Conservation (phyloP, 2,329 filamentous ascomycete species). For the Penicillium concentricum region DNA sequence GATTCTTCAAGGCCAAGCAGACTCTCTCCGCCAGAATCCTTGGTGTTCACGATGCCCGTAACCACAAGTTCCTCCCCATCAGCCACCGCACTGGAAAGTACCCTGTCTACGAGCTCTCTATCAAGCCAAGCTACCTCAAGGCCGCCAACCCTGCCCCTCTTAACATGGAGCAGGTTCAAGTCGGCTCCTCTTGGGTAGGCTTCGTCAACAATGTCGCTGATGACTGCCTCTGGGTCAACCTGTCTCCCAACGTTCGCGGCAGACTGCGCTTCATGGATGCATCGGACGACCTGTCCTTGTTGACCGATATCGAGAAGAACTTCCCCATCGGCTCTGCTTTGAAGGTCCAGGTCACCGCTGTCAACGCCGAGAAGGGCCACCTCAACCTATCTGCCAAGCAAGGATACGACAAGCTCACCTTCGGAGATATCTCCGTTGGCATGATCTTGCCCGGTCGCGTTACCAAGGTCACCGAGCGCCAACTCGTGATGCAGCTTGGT, state of each 20-base stretch:
- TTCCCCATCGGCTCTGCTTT: constrained; percentile 91
- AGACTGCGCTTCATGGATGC: constrained; percentile 79
- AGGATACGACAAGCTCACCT: constrained; percentile 61
- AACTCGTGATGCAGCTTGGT: constrained; percentile 81
- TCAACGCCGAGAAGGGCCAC: constrained; percentile 70
- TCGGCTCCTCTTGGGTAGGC: constrained; percentile 70
- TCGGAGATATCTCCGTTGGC: constrained; percentile 71
- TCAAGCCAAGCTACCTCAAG: constrained; percentile 63
- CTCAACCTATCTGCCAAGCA: constrained; percentile 80
- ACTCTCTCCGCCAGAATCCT: constrained; percentile 73
- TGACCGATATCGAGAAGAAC: constrained; percentile 72
- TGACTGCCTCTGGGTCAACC: constrained; percentile 82
- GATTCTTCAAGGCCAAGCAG: constrained; percentile 69
- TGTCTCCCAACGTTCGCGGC: constrained; percentile 84
- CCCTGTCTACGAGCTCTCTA: constrained; percentile 79
- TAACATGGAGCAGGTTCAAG: constrained; percentile 68
- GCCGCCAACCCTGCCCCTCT: constrained; percentile 61
- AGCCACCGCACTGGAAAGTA: constrained; percentile 79
- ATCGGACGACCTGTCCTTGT: constrained; percentile 77
- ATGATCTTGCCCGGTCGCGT: constrained; percentile 81
- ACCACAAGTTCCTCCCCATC: constrained; percentile 87
- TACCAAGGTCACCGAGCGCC: constrained; percentile 80
- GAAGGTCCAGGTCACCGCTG: constrained; percentile 71
- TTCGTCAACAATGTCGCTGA: constrained; percentile 88
- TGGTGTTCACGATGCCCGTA: constrained; percentile 84